These are phyloP conservation scores for Artemisia argyi DNA, from an alignment of 129 eudicot genomes.

Conservation along the genomic window DNA sequence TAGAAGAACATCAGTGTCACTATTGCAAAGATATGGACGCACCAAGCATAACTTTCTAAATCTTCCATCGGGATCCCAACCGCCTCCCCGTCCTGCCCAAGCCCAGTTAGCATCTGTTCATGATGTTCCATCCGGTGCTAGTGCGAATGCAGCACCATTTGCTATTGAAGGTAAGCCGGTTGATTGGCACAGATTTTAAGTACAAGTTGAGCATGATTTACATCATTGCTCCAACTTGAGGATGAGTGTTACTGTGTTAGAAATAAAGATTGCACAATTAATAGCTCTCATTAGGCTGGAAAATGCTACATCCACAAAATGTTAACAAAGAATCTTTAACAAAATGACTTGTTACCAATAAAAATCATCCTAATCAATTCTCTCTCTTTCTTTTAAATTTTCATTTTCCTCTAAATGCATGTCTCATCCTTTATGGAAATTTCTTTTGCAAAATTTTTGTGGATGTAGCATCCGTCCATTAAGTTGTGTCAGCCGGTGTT, in stretches of 20 bases:
- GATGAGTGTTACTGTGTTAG: too few relatives aligned
- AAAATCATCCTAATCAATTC: too few relatives aligned
- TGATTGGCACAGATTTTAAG: background rate
- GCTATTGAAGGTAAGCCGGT: background rate
- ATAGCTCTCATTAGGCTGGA: too few relatives aligned
- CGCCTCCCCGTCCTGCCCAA: background rate
- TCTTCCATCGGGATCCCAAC: background rate
- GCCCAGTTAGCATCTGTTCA: background rate
- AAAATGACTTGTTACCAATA: too few relatives aligned
- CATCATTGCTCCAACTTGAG: too few relatives aligned
- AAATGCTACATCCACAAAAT: too few relatives aligned
- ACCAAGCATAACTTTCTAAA: background rate
- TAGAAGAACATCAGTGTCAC: background rate
- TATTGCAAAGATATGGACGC: background rate
- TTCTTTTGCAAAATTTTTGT: too few relatives aligned
- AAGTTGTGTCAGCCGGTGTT: too few relatives aligned
- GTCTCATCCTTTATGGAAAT: fast-evolving
- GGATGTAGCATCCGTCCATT: too few relatives aligned
- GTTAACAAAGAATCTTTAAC: too few relatives aligned
- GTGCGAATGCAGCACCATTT: background rate
- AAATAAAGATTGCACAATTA: too few relatives aligned
- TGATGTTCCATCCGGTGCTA: background rate
- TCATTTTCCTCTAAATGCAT: background rate
- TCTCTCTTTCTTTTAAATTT: too few relatives aligned
- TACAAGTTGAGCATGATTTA: background rate